Percentiles rank a stretch among this genome's conserved stretches.
Evolutionary conservation across 257 asterid species (phyloP).

Genomic region (Cinchona pubescens): DNA sequence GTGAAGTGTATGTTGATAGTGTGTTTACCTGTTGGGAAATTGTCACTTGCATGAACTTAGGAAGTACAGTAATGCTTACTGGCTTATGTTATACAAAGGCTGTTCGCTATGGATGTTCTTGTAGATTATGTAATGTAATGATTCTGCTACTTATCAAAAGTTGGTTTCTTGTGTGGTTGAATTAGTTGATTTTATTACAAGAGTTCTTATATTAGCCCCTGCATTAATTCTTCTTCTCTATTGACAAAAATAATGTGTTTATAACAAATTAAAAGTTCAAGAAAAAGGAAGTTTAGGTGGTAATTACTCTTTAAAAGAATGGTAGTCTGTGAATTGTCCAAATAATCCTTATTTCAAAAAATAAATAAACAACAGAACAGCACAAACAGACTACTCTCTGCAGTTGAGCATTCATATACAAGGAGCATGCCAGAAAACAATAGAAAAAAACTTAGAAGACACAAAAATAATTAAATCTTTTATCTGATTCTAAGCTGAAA

Average conservation of each 20-base stretch:
- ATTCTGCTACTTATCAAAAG: background rate
- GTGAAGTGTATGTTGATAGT: background rate
- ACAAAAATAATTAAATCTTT: no score
- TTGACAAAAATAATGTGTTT: no score
- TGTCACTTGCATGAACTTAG: conserved; percentile 3
- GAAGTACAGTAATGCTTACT: background rate
- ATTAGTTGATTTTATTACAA: background rate
- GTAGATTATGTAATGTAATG: background rate
- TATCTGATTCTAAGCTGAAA: conserved; percentile 4
- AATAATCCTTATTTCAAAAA: no score
- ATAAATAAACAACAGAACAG: background rate
- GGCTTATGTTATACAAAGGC: no score
- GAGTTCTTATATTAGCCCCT: no score
- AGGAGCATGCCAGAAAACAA: background rate
- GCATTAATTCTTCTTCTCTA: no score
- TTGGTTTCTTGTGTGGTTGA: background rate
- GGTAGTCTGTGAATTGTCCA: no score
- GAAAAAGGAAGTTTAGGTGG: no score
- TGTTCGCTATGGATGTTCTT: background rate
- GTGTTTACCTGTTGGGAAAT: background rate
- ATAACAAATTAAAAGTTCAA: no score
- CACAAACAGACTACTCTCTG: background rate
- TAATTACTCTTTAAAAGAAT: no score
- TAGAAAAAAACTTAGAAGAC: conserved; percentile 6
- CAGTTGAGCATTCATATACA: background rate